Evolutionary conservation across 176 grass and related monocot genomes (phyloP).

Genomic region (Paspalum notatum): DNA sequence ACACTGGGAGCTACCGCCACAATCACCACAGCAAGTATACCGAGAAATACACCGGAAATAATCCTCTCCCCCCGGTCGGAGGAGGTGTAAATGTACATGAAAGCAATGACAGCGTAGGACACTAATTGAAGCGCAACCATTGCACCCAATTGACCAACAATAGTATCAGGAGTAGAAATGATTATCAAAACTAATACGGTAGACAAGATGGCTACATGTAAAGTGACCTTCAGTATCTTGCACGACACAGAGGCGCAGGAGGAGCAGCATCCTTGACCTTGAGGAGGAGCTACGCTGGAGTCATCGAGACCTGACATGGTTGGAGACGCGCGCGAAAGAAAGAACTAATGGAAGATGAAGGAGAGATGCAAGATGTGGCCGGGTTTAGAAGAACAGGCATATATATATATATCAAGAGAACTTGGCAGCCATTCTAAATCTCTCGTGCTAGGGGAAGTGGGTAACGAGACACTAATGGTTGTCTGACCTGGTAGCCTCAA

Average conservation of each 20-base stretch:
- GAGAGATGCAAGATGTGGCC: background rate
- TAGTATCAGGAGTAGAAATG: too few relatives aligned
- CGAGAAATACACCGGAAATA: background rate
- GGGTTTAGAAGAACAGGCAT: background rate
- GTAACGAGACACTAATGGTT: too few relatives aligned
- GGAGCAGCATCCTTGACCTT: background rate
- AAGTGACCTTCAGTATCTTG: background rate
- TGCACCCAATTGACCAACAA: background rate
- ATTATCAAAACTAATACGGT: background rate
- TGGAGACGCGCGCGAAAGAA: background rate
- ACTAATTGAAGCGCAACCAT: conserved; percentile 8
- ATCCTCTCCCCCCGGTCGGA: background rate
- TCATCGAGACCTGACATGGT: background rate
- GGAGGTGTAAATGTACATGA: background rate
- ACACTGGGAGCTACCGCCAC: background rate
- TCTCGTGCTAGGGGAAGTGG: too few relatives aligned
- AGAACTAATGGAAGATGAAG: background rate
- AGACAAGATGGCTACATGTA: background rate
- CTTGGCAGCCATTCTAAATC: too few relatives aligned
- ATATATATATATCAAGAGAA: too few relatives aligned
- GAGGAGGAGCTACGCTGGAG: background rate
- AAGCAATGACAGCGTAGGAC: background rate
- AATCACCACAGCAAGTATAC: background rate
- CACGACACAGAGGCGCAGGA: background rate
- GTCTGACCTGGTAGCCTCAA: background rate